Conservation (phyloP, 2,329 filamentous ascomycete genomes). For the Cucurbitaria berberidis region DNA sequence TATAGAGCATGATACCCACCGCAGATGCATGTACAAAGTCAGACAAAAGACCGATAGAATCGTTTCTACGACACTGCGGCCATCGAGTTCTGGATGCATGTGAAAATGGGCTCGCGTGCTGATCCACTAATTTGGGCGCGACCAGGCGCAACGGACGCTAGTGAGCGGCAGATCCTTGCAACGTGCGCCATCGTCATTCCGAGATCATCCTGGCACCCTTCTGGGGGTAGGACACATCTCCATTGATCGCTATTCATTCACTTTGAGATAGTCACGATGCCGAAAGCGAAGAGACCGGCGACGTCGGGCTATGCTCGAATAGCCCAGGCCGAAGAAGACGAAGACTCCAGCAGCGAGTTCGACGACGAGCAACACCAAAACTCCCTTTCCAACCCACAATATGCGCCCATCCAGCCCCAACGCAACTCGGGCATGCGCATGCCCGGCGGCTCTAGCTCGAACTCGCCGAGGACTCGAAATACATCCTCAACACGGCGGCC, state of each 20-base stretch:
- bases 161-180: constrained; percentile 22
- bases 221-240: constrained; percentile 12
- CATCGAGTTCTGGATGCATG: neutral
- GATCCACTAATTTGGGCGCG: neutral
- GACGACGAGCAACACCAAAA: constrained; percentile 49
- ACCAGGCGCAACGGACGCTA: constrained; percentile 14
- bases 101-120: constrained; percentile 3
- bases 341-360: constrained; percentile 48
- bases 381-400: constrained; percentile 48
- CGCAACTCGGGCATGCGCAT: constrained; percentile 54
- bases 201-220: constrained; percentile 23
- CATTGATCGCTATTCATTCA: constrained; percentile 6
- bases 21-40: neutral
- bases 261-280: constrained; percentile 28
- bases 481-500: constrained; percentile 52
- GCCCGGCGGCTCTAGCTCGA: constrained; percentile 40
- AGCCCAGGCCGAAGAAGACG: constrained; percentile 60
- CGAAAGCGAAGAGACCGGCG: constrained; percentile 47
- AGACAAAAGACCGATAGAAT: neutral
- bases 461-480: constrained; percentile 40
- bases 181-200: constrained; percentile 35
- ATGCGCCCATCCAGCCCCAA: constrained; percentile 57
- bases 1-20: neutral
- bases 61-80: constrained; percentile 8
- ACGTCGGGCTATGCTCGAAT: constrained; percentile 60